Conservation (phyloP, 2,329 filamentous ascomycete genomes). For the Neopestalotiopsis rosae region DNA sequence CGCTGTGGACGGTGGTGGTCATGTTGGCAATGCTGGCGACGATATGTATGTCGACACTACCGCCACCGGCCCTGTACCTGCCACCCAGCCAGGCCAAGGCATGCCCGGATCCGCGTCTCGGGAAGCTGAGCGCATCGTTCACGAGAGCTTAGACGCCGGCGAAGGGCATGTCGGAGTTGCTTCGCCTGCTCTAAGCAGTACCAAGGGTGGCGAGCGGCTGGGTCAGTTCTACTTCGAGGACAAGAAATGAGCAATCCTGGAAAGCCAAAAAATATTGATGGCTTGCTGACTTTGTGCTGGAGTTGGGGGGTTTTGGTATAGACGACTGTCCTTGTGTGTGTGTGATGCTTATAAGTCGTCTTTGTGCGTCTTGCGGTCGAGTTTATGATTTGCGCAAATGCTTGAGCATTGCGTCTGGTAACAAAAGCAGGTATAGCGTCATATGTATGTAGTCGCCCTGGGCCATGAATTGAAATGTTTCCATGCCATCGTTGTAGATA, state of each 20-base stretch:
- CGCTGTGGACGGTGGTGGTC: constrained; percentile 57
- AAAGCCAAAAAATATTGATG: neutral
- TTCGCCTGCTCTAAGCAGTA: constrained; percentile 44
- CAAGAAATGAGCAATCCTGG: constrained; percentile 35
- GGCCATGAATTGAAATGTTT: neutral
- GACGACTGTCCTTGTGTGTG: neutral
- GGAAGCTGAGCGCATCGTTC: constrained; percentile 69
- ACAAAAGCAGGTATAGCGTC: neutral
- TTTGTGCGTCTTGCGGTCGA: neutral
- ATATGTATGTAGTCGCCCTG: neutral
- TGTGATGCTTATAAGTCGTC: neutral
- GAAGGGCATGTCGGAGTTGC: constrained; percentile 44
- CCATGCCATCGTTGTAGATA: neutral
- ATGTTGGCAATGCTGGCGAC: constrained; percentile 47
- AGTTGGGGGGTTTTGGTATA: constrained; percentile 3
- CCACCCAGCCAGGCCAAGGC: constrained; percentile 38
- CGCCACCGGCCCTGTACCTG: constrained; percentile 59
- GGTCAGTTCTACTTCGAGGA: constrained; percentile 68
- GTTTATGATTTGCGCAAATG: neutral
- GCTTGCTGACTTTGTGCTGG: neutral
- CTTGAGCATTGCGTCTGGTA: neutral
- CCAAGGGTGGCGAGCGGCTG: constrained; percentile 51
- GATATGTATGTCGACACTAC: constrained; percentile 69
- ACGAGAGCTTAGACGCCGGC: constrained; percentile 61
- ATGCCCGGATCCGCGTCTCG: constrained; percentile 39